Base-by-base conservation (phyloP, 2,329 filamentous ascomycete genomes). In the Scolecobasidium constrictum region DNA sequence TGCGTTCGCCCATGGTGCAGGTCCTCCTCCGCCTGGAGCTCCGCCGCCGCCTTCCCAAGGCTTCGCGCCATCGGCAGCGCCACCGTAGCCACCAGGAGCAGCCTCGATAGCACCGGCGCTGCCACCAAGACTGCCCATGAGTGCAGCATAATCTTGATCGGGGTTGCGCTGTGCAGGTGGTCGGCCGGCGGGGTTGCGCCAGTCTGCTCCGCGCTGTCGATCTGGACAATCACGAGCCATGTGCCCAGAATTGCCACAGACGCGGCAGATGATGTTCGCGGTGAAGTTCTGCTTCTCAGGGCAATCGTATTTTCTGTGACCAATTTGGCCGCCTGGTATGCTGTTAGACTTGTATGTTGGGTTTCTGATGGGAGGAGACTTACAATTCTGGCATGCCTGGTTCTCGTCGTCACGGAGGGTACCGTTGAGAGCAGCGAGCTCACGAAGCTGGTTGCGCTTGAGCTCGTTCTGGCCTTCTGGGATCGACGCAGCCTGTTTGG, bases 181-280 rank as follows among this genome's bases (percentile, higher is more conserved):
- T 41, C 66, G 64, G 46, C 68, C 66, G 39, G 64, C 63, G 51
- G 67, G 62, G 7, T 63, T 64, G 56, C 92, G 87, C 86, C 86
- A 95, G 62, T 84, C 88, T 36, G 81, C 78, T 55, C 92, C 92
- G 58, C 85, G 80, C 68, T 92, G 85, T 59, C 92, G 76, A 58
- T 98, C 92, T 36, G 90, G 87, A 75, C 92, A 98, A 67, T 98
- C 92, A 54, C 90, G 82, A 52, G 88, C 92, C 87, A 98, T 95
- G 56, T 98, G 92, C 16, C 92, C 92, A 50, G 92, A 88, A 60
- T 96, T 95, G 53, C 92, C 92, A 68, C 92, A 98, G 54, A 95
- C 84, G 56, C 90, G 88, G 67, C 92, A 98, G 59, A 98, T 96
- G 61, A 98, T 96, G 66, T 87, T 96, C 55, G 92, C 88, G n/a